Percentiles rank a stretch among this genome's conserved stretches.
Evolutionary conservation across 2,329 filamentous ascomycete species (phyloP).

Genomic region (Mycosphaerelloides madeirae): DNA sequence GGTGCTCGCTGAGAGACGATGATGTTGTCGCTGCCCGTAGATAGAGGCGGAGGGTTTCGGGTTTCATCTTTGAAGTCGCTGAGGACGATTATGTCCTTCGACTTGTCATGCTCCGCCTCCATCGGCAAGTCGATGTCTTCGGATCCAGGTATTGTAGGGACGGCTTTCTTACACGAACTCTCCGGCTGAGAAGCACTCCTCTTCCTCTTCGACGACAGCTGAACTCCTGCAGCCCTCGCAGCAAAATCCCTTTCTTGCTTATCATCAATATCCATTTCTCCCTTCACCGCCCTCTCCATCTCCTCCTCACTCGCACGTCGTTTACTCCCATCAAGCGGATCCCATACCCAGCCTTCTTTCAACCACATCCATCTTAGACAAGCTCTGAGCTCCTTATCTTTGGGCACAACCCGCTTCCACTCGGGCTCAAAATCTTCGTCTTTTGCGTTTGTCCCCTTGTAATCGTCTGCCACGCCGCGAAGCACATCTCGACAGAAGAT

Average conservation of each 20-base stretch:
- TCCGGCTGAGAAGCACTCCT: too few species aligned
- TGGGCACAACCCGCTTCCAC: slow-evolving; percentile 80
- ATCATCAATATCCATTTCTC: slow-evolving; percentile 46
- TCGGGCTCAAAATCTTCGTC: slow-evolving; percentile 64
- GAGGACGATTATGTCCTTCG: too few species aligned
- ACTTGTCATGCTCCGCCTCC: too few species aligned
- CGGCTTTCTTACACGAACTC: too few species aligned
- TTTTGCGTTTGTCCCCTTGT: slow-evolving; percentile 55
- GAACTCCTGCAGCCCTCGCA: slow-evolving; percentile 17
- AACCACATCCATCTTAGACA: slow-evolving; percentile 91
- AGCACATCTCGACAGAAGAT: slow-evolving; percentile 85
- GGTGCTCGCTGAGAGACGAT: too few species aligned
- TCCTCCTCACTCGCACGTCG: slow-evolving; percentile 51
- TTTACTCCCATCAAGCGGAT: slow-evolving; percentile 64
- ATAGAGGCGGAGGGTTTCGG: too few species aligned
- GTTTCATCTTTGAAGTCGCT: too few species aligned
- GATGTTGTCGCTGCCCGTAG: too few species aligned
- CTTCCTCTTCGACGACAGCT: slow-evolving; percentile 8
- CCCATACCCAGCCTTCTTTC: slow-evolving; percentile 77
- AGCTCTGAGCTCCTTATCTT: slow-evolving; percentile 83
- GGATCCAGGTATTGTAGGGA: too few species aligned
- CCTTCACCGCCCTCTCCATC: slow-evolving; percentile 53
- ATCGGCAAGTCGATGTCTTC: too few species aligned
- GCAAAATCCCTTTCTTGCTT: slow-evolving; percentile 26
- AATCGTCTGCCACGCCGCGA: slow-evolving; percentile 60